These are phyloP conservation scores for Sphaerostilbella broomeana DNA, from an alignment of 2,329 filamentous ascomycete species.

Conservation along the genomic window DNA sequence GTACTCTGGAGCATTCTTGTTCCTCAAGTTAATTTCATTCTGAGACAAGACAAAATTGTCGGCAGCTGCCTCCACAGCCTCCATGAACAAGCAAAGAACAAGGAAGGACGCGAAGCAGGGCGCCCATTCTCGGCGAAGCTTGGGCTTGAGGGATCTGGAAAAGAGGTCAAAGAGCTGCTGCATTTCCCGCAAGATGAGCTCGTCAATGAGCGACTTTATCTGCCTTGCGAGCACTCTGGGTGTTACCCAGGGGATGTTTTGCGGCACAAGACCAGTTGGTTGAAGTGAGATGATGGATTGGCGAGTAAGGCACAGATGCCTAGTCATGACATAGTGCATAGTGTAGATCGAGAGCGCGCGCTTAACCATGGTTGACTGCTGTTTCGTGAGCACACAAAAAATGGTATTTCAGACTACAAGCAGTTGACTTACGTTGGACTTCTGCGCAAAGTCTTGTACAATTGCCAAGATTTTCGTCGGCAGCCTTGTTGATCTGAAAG, in stretches of 20 bases:
- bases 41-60: constrained; percentile 46
- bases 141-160: constrained; percentile 47
- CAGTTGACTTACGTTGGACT: constrained; percentile 35
- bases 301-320: constrained; percentile 46
- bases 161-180: constrained; percentile 47
- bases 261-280: constrained; percentile 36
- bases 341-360: constrained; percentile 48
- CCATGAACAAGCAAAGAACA: constrained; percentile 53
- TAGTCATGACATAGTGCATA: constrained; percentile 51
- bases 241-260: constrained; percentile 40
- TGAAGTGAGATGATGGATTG: constrained; percentile 36
- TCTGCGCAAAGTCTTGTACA: constrained; percentile 41
- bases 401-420: too few species aligned
- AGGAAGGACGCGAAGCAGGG: constrained; percentile 51
- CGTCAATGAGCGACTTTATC: constrained; percentile 51
- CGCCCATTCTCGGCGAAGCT: constrained; percentile 47
- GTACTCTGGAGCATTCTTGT: constrained; percentile 30
- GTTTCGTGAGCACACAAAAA: too few species aligned
- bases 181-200: constrained; percentile 47
- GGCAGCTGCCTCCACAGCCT: constrained; percentile 46
- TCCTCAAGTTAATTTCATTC: constrained; percentile 42
- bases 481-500: constrained; percentile 37
- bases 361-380: constrained; percentile 43
- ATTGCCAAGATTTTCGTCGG: constrained; percentile 42
- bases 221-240: constrained; percentile 50